A percentile compares a stretch with the other conserved stretches of the same genome.
phyloP scores from a whole-genome alignment of 768 basidiomycete genomes.

The Suillus lakei region DNA sequence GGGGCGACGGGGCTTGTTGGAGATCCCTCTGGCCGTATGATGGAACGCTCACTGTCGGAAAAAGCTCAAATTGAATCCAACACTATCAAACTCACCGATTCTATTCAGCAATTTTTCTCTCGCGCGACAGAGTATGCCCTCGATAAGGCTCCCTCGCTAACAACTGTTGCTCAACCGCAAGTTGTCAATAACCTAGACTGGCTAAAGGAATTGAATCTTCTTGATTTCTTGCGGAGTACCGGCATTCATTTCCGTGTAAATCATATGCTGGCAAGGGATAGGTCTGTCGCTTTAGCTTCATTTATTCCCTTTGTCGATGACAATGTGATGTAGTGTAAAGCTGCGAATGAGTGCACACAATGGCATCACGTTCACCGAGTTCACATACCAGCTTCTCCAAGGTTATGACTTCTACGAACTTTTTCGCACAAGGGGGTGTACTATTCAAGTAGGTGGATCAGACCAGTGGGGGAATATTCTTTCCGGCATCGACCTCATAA shows the following conservation, averaged over 20 bases:
- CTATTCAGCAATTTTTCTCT: conserved; percentile 75
- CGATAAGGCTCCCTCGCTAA: conserved; percentile 29
- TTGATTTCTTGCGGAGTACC: conserved; percentile 83
- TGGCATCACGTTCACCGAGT: conserved; percentile 98
- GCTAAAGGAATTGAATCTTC: conserved; percentile 71
- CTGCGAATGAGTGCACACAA: conserved; percentile 76
- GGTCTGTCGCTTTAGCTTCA: conserved; percentile 49
- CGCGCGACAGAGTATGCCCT: conserved; percentile 66
- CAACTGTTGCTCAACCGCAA: conserved; percentile 32
- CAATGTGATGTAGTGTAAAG: conserved; percentile 62
- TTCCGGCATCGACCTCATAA: conserved; percentile 90
- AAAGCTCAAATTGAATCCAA: conserved; percentile 66
- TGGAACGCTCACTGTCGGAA: conserved; percentile 77
- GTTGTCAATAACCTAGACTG: conserved; percentile 78
- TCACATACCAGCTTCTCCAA: conserved; percentile 96
- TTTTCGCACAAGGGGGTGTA: conserved; percentile 65
- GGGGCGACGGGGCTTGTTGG: conserved; percentile 97
- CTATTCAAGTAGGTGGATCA: conserved; percentile 92
- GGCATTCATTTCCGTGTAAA: conserved; percentile 85
- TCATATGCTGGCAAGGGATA: conserved; percentile 89
- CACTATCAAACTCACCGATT: conserved; percentile 60
- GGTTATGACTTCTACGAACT: conserved; percentile 93
- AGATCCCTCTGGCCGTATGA: conserved; percentile 89
- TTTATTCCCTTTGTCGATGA: conserved; percentile 13
- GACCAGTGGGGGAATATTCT: conserved; percentile 99